These are phyloP conservation scores for Eucalyptus tenuipes DNA, from an alignment of 345 rosid species.

Conservation along the genomic window DNA sequence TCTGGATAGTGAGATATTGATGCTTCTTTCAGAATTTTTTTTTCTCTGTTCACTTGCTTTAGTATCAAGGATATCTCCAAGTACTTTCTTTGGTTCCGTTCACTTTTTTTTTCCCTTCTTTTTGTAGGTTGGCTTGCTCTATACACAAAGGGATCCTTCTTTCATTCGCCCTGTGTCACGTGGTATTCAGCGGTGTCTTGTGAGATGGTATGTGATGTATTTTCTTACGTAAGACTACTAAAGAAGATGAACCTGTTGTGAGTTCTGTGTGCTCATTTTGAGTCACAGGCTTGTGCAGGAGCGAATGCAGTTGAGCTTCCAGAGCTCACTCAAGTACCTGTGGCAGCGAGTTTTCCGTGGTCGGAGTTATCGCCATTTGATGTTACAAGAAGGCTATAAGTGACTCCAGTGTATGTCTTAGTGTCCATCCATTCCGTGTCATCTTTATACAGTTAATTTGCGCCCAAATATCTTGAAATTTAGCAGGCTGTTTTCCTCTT, in stretches of 20 bases:
- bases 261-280: not conserved
- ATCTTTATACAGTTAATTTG: not conserved
- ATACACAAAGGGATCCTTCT: slow-evolving; percentile 81
- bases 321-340: slow-evolving; percentile 18
- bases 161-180: slow-evolving; percentile 67
- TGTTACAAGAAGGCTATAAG: slow-evolving; percentile 53
- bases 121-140: slow-evolving; percentile 77
- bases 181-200: slow-evolving; percentile 79
- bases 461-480: not conserved
- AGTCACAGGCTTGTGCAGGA: slow-evolving; percentile 72
- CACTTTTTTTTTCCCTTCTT: not conserved
- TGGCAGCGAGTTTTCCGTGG: slow-evolving; percentile 79
- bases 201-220: slow-evolving; percentile 56
- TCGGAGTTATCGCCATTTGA: slow-evolving; percentile 81
- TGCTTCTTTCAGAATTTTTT: not conserved
- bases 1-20: not conserved
- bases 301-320: slow-evolving; percentile 45
- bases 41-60: not conserved
- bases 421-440: not conserved
- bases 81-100: not conserved
- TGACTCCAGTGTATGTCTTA: not conserved
- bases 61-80: not conserved
- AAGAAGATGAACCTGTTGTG: not conserved
- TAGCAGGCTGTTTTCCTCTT: not conserved
- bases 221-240: not conserved